Evolutionary conservation across 331 rosid genomes (phyloP).

Genomic region (Erythrophleum ivorense): DNA sequence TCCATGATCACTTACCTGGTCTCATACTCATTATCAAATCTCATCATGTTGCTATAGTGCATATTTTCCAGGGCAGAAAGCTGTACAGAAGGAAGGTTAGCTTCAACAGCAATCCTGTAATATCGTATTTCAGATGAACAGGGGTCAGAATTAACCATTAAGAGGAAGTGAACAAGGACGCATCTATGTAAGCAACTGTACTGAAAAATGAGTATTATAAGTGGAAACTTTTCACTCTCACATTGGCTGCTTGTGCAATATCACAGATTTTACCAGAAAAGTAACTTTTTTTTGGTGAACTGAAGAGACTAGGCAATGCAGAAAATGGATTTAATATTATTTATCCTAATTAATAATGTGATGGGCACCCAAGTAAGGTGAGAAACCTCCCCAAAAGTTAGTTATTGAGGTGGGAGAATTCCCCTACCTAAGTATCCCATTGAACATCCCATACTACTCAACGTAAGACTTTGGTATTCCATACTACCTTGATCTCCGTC

Average conservation of each 20-base stretch:
- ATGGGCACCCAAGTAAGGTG: too few relatives aligned
- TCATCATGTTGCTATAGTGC: conserved; percentile 88
- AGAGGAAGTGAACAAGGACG: conserved; percentile 31
- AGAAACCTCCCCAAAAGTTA: too few relatives aligned
- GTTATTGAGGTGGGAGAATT: too few relatives aligned
- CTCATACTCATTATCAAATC: conserved; percentile 78
- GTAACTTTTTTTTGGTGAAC: not conserved
- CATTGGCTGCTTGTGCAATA: conserved; percentile 31
- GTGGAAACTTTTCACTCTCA: conserved; percentile 22
- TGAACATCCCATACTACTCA: too few relatives aligned
- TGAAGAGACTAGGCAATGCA: not conserved
- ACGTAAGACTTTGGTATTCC: too few relatives aligned
- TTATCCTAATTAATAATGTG: not conserved
- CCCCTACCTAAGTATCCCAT: too few relatives aligned
- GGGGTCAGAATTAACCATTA: conserved; percentile 29
- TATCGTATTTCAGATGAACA: conserved; percentile 38
- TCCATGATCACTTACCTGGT: conserved; percentile 65
- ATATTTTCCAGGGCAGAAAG: conserved; percentile 88
- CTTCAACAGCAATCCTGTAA: conserved; percentile 81
- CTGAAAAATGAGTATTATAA: conserved; percentile 17
- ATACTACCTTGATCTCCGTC: too few relatives aligned
- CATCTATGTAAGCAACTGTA: conserved; percentile 18
- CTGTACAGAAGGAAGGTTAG: conserved; percentile 66
- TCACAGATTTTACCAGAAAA: conserved; percentile 17
- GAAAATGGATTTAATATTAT: not conserved